Evolutionary conservation across 495 filamentous ascomycete species (phyloP).

Genomic region (Acidomyces sp.): DNA sequence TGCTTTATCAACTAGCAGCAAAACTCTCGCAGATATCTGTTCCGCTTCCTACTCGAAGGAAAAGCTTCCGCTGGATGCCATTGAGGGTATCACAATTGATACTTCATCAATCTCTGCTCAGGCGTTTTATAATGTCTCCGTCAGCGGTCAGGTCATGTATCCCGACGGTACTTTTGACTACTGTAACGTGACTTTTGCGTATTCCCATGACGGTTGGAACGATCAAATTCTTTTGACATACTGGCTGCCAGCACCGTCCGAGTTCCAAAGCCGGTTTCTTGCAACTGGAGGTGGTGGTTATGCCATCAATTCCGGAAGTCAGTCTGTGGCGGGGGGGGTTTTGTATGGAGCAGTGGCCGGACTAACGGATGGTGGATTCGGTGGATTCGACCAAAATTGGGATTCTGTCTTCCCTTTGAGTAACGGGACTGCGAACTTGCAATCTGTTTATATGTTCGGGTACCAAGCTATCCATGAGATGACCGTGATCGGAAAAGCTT

Average conservation of each 20-base stretch:
- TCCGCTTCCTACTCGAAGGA: neutral
- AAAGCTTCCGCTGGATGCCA: neutral
- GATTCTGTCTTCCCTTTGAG: constrained; percentile 28
- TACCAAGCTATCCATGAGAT: constrained; percentile 33
- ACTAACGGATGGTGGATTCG: constrained; percentile 38
- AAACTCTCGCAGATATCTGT: neutral
- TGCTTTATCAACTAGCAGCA: too few relatives aligned
- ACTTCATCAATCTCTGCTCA: neutral
- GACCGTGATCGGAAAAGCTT: constrained; percentile 30
- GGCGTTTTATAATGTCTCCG: constrained; percentile 21
- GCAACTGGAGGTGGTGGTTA: constrained; percentile 35
- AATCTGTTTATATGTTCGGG: constrained; percentile 36
- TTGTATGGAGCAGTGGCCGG: constrained; percentile 35
- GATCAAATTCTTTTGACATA: constrained; percentile 29
- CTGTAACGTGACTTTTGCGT: constrained; percentile 37
- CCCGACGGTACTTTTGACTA: constrained; percentile 18
- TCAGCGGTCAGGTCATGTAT: constrained; percentile 15
- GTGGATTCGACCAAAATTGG: constrained; percentile 30
- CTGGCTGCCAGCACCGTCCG: constrained; percentile 30
- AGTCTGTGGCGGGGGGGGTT: constrained; percentile 29
- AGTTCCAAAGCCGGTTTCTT: constrained; percentile 34
- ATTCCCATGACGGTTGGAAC: constrained; percentile 30
- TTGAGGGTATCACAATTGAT: neutral
- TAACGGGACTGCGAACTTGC: constrained; percentile 35
- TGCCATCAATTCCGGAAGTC: constrained; percentile 33